phyloP scores from a whole-genome alignment of 2,329 filamentous ascomycete species.

The Amesomyces nigricolor region DNA sequence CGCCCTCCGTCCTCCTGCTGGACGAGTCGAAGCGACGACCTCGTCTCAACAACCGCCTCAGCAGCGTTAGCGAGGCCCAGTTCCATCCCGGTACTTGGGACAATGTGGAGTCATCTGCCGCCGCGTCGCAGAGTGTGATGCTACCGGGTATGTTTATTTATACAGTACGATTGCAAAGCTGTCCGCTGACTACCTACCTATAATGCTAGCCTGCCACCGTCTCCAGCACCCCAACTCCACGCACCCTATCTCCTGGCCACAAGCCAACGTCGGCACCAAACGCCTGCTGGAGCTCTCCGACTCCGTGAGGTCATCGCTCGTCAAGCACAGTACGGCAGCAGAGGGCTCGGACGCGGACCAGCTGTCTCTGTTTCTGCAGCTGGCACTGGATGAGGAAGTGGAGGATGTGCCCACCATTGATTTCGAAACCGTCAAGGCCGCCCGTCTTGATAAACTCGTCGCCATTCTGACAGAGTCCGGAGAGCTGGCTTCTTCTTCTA shows the following conservation, averaged over 20 bases:
- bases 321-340: constrained; percentile 29
- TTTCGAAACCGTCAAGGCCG: constrained; percentile 36
- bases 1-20: neutral
- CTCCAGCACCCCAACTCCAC: neutral
- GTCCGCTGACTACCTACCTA: neutral
- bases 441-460: constrained; percentile 42
- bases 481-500: neutral
- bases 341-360: constrained; percentile 31
- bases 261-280: neutral
- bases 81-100: neutral
- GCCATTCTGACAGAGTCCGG: constrained; percentile 34
- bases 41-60: neutral
- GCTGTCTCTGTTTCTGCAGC: constrained; percentile 37
- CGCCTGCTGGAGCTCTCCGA: constrained; percentile 39
- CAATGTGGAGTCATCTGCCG: neutral
- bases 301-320: constrained; percentile 35
- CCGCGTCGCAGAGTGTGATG: neutral
- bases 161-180: no score
- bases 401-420: constrained; percentile 31
- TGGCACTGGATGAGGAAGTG: constrained; percentile 36
- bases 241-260: neutral
- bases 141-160: no score
- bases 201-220: neutral
- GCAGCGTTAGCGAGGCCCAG: constrained; percentile 4
- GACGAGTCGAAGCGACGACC: neutral